Base-by-base conservation (phyloP, 805 yeast genomes). In the Starmerella geochares region DNA sequence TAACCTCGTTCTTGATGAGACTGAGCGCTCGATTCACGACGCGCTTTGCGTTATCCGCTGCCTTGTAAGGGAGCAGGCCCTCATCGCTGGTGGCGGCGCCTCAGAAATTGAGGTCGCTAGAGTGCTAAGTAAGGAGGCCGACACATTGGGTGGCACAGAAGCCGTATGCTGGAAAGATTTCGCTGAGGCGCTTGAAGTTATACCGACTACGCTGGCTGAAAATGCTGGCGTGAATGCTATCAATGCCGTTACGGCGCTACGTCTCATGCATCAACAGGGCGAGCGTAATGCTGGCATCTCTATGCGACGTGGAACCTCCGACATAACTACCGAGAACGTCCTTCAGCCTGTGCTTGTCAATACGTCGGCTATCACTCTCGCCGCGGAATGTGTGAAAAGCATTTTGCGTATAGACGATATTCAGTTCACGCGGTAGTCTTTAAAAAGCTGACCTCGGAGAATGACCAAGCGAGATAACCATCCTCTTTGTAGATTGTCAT, bases 41-140 rank as follows among this genome's bases (percentile, higher is more conserved):
- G 97, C 98, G 0, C 75, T 92, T 51, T 92, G 99, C 75, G 98
- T 90, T 49, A 74, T 83, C 55, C 71, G 94, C 65, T 83, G 95
- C 69, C 72, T 86, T 49, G 95, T 87, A 24, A 86, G 86, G 64
- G 86, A 85, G 65, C 82, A 77, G 62, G 95, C 88, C 1, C 71
- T 84, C 63, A 87, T 92, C 69, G 96, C 97, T 13, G 99, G 99
- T 60, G 99, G 98, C 56, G 98, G 97, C 61, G 97, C 98, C 5
- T 95, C 97, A 41, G 96, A 87, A 69, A 79, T 87, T 57, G 96
- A 88, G 71, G 81, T 86, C 7, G 79, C 95, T 10, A 78, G 90
- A 55, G 76, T 77, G 13, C 69, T 87, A 57, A 71, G 76, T 58
- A 79, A 78, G 58, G 94, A 86, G 65, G 75, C 94, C 27, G 52